Conservation (phyloP, 1,284 basidiomycete species). For the Volvariella surrecta region DNA sequence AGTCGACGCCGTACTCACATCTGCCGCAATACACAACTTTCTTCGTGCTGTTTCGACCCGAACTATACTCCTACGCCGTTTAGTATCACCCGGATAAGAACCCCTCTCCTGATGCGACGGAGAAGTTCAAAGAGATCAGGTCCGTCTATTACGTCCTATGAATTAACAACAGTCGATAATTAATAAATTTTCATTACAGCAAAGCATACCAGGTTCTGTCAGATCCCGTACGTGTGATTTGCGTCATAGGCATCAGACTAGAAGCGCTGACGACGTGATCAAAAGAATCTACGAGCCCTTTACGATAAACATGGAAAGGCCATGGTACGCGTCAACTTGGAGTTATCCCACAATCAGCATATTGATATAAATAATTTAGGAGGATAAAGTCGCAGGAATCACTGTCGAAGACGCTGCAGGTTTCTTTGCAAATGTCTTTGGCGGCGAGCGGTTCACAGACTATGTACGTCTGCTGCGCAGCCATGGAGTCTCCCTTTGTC, state of each 20-base stretch:
- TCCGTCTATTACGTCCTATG: slow-evolving; percentile 15
- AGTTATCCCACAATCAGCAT: not conserved
- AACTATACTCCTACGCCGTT: not conserved
- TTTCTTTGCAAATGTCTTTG: slow-evolving; percentile 90
- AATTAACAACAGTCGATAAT: not conserved
- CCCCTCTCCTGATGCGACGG: slow-evolving; percentile 76
- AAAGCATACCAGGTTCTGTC: slow-evolving; percentile 89
- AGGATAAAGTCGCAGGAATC: slow-evolving; percentile 61
- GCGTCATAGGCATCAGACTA: slow-evolving; percentile 6
- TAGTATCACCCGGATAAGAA: slow-evolving; percentile 96
- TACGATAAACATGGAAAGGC: slow-evolving; percentile 95
- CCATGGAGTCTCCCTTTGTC: too few relatives aligned
- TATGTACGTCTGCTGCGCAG: slow-evolving; percentile 75
- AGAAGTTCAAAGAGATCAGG: slow-evolving; percentile 94
- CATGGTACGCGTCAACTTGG: slow-evolving; percentile 42
- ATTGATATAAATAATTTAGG: slow-evolving; percentile 26
- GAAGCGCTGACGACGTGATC: slow-evolving; percentile 1
- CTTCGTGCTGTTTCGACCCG: slow-evolving; percentile 1
- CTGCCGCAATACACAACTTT: not conserved
- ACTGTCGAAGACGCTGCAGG: slow-evolving; percentile 82
- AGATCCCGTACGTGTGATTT: slow-evolving; percentile 54
- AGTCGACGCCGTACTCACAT: not conserved
- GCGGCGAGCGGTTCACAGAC: slow-evolving; percentile 80
- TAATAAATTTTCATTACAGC: slow-evolving; percentile 28
- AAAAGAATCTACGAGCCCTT: slow-evolving; percentile 76